Percentiles rank a stretch among this genome's conserved stretches.
Conservation (phyloP, 257 asterid genomes). For the Solanum sejunctum region DNA sequence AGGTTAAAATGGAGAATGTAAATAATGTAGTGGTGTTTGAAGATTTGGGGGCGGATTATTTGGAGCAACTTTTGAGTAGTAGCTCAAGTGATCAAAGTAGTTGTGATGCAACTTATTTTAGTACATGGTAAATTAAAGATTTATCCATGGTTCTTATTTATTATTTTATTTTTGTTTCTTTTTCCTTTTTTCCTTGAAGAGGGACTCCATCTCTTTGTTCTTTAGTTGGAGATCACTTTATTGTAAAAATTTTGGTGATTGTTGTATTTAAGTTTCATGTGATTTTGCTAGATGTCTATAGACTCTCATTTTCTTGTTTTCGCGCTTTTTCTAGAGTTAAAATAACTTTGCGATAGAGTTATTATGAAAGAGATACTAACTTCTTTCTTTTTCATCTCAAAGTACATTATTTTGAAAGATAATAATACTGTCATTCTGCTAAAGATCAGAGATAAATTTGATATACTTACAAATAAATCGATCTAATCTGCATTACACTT, state of each 20-base stretch:
- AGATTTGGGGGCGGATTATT: conserved; percentile 67
- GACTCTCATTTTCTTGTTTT: neutral
- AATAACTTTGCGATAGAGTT: neutral
- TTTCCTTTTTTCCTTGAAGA: neutral
- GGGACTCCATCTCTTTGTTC: neutral
- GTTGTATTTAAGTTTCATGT: neutral
- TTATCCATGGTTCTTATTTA: neutral
- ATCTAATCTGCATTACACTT: neutral
- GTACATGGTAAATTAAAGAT: conserved; percentile 6
- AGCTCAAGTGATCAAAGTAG: conserved; percentile 1
- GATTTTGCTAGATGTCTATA: neutral
- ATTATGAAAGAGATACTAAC: neutral
- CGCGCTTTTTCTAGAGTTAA: neutral
- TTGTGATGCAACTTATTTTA: neutral
- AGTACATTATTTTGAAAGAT: neutral
- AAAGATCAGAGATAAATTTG: neutral
- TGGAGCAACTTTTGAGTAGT: conserved; percentile 55
- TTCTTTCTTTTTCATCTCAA: neutral
- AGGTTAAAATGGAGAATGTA: conserved; percentile 19
- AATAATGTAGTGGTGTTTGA: conserved; percentile 57
- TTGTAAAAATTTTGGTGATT: neutral
- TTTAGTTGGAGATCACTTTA: neutral
- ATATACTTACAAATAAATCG: no score
- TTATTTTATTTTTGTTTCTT: neutral
- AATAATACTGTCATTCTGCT: neutral